These are phyloP conservation scores for Eimeria tenella DNA, from an alignment of 169 alveolate species.

Conservation along the genomic window DNA sequence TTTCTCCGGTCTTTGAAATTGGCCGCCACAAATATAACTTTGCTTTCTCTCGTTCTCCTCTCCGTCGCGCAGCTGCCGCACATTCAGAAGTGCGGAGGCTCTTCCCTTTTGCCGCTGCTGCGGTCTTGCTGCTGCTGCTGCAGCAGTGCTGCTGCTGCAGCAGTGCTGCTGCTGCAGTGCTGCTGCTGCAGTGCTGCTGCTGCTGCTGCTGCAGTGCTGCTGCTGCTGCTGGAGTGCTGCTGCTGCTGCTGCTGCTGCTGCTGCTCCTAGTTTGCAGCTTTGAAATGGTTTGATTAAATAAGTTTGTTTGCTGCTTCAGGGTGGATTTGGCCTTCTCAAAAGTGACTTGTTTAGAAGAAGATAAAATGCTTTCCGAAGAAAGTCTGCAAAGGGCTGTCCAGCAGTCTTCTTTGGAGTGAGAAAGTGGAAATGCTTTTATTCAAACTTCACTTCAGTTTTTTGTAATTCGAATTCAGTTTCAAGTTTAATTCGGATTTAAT, in stretches of 20 bases:
- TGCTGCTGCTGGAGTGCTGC: too few species aligned
- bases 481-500: too few species aligned
- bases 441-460: background rate
- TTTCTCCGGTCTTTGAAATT: background rate
- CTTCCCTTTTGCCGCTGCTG: too few species aligned
- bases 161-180: too few species aligned
- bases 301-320: background rate
- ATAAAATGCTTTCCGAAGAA: background rate
- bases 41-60: constrained; percentile 19
- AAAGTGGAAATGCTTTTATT: background rate
- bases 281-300: too few species aligned
- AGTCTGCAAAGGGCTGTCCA: background rate
- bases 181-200: too few species aligned
- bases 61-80: constrained; percentile 36
- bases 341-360: background rate
- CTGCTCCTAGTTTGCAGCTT: too few species aligned
- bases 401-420: background rate
- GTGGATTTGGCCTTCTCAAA: background rate
- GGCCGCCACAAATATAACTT: background rate
- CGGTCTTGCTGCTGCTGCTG: too few species aligned
- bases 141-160: too few species aligned
- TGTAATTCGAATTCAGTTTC: background rate
- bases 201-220: too few species aligned
- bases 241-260: too few species aligned
- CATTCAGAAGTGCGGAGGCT: background rate